Percentiles rank a stretch among this genome's conserved stretches.
Evolutionary conservation across 1,284 basidiomycete species (phyloP).

Genomic region (Polyporus tsugae): DNA sequence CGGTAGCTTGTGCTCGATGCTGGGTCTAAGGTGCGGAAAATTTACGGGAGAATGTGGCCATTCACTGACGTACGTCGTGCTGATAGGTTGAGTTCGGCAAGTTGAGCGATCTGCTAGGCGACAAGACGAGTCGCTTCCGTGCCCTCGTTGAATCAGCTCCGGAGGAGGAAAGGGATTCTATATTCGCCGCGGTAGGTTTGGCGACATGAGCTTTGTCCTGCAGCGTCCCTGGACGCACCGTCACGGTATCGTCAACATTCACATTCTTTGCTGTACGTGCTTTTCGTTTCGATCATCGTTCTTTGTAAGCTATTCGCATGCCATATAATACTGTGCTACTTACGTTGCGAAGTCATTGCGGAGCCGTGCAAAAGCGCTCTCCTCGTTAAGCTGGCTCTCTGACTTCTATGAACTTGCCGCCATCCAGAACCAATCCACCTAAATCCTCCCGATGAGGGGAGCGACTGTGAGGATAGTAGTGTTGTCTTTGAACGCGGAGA

Average conservation of each 20-base stretch:
- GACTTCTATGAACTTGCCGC: no score
- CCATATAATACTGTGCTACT: neutral
- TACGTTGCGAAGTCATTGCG: neutral
- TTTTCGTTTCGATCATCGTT: neutral
- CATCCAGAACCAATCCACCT: no score
- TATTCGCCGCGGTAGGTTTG: neutral
- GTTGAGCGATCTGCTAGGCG: slow-evolving; percentile 64
- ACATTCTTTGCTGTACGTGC: neutral
- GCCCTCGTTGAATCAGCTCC: slow-evolving; percentile 58
- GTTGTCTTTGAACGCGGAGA: no score
- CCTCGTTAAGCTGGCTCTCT: neutral
- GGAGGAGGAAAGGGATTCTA: slow-evolving; percentile 35
- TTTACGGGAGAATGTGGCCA: neutral
- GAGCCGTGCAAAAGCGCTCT: neutral
- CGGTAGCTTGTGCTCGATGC: slow-evolving; percentile 9
- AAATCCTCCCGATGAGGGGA: no score
- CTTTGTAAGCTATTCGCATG: neutral
- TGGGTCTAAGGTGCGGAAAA: neutral
- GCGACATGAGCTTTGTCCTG: neutral
- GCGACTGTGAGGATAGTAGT: no score
- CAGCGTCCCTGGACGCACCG: neutral
- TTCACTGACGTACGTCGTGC: slow-evolving; percentile 41
- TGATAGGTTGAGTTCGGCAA: slow-evolving; percentile 54
- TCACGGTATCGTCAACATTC: neutral
- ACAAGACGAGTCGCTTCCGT: slow-evolving; percentile 58